A percentile compares a stretch with the other conserved stretches of the same genome.
Evolutionary conservation across 2,329 filamentous ascomycete species (phyloP).

Genomic region (Fusarium nisikadoi): DNA sequence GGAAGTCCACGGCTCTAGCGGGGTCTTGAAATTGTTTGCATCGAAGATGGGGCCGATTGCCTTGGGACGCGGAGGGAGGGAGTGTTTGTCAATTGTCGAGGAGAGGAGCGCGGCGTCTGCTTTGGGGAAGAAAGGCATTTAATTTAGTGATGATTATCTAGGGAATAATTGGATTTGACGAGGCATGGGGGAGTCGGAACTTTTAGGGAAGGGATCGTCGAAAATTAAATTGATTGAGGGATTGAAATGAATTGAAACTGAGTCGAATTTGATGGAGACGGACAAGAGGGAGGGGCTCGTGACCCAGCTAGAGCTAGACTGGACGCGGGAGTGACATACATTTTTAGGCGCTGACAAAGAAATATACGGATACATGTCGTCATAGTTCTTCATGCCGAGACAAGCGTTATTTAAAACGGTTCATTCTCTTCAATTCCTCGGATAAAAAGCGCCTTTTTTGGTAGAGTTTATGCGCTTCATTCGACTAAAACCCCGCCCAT

Average conservation of each 20-base stretch:
- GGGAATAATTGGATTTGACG: not conserved
- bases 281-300: not conserved
- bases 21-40: constrained; percentile 13
- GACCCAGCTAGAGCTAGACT: not conserved
- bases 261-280: not conserved
- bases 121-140: constrained; percentile 42
- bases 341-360: not conserved
- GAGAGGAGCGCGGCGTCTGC: constrained; percentile 42
- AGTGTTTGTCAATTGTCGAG: constrained; percentile 22
- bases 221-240: not conserved
- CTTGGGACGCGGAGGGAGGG: constrained; percentile 23
- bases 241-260: not conserved
- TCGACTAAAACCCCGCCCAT: not conserved
- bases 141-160: constrained; percentile 7
- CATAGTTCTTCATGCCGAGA: not conserved
- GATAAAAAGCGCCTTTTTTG: not conserved
- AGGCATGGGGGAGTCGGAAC: not conserved
- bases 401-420: not conserved
- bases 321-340: not conserved
- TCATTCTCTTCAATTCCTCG: not conserved
- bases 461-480: not conserved
- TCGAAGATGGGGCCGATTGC: constrained; percentile 37
- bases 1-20: constrained; percentile 25
- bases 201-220: not conserved
- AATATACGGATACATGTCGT: not conserved